phyloP scores from a whole-genome alignment of 371 early-diverging fungal genomes.

The Mitosporidium daphniae region DNA sequence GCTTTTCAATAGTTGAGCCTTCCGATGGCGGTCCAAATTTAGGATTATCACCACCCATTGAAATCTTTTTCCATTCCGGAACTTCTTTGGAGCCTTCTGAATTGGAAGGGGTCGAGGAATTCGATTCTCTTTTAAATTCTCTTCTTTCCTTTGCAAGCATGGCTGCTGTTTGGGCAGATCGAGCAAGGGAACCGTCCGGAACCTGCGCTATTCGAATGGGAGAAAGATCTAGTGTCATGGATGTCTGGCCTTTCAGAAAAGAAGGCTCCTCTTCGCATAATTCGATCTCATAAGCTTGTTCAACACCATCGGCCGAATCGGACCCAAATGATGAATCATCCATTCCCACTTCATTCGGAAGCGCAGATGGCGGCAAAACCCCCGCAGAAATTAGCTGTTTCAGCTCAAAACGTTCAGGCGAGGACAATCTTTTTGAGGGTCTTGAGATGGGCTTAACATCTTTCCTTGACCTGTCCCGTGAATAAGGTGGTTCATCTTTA shows the following conservation, averaged over 20 bases:
- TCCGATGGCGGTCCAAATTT: background rate
- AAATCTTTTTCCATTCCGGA: background rate
- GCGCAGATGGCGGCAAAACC: slow-evolving; percentile 37
- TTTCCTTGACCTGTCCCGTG: too few species aligned
- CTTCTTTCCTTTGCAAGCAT: slow-evolving; percentile 60
- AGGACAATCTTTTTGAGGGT: slow-evolving; percentile 61
- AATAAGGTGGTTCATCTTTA: too few species aligned
- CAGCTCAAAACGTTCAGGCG: slow-evolving; percentile 77
- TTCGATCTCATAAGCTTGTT: slow-evolving; percentile 80
- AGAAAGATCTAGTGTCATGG: slow-evolving; percentile 33
- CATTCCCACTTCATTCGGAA: slow-evolving; percentile 9
- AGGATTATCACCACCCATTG: background rate
- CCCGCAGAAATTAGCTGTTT: slow-evolving; percentile 80
- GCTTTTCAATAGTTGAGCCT: background rate
- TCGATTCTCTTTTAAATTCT: slow-evolving; percentile 36
- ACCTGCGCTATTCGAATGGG: slow-evolving; percentile 82
- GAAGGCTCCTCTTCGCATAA: slow-evolving; percentile 64
- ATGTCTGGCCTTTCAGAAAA: slow-evolving; percentile 61
- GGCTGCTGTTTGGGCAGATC: slow-evolving; percentile 62
- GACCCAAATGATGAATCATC: too few species aligned
- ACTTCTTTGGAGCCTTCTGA: background rate
- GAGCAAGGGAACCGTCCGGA: slow-evolving; percentile 70
- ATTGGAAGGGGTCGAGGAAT: background rate
- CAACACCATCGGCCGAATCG: slow-evolving; percentile 44
- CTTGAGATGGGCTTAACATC: too few species aligned